Evolutionary conservation across 176 grass and related monocot species (phyloP), one percentile per base, ranked within the genome.

Genomic region (Juncus effusus): DNA sequence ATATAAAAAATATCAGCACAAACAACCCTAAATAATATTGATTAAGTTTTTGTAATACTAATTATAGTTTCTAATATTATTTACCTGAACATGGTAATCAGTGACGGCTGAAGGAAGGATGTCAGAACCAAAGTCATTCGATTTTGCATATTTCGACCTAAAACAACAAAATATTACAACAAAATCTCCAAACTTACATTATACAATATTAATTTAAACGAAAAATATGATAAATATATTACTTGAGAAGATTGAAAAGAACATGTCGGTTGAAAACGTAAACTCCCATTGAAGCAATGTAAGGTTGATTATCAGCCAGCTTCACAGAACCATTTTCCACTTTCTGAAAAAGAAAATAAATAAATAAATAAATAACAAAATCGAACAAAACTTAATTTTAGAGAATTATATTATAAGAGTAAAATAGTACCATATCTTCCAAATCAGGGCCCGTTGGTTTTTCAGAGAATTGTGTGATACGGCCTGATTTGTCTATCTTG

Each of bases 251-350:
- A 36, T 86, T 74, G 56, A 86, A 64, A 40, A 95, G 76, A 16
- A 70, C 49, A 38, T 95, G 74, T 75, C 77, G 77, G 76, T 81
- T 95, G 36, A 95, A 95, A 52, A 88, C 76, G 69, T 95, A 95
- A 58, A 95, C 80, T 36, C 85, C 90, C 90, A 83, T 95, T n/a
- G 85, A 95, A 52, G 90, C 85, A 14, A 95, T 83, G 54, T 83
- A 95, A 2, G 82, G 82, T 54, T 81, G 66, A 68, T 78, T 75
- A 6, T 56, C 13, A 51, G 72, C 70, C 42, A 78, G 50, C 52
- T 76, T 78, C 37, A 83, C 79, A 5, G 79, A 85, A 37, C 41
- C 74, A 52, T 74, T 83, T 6, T 78, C 90, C 28, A 67, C 79
- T 76, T 76, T 84, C 90, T 95, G 72, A 79, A 85, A 57, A 41